These are phyloP conservation scores for Nakazawaea sp. DNA, from an alignment of 805 yeast species.

Conservation along the genomic window DNA sequence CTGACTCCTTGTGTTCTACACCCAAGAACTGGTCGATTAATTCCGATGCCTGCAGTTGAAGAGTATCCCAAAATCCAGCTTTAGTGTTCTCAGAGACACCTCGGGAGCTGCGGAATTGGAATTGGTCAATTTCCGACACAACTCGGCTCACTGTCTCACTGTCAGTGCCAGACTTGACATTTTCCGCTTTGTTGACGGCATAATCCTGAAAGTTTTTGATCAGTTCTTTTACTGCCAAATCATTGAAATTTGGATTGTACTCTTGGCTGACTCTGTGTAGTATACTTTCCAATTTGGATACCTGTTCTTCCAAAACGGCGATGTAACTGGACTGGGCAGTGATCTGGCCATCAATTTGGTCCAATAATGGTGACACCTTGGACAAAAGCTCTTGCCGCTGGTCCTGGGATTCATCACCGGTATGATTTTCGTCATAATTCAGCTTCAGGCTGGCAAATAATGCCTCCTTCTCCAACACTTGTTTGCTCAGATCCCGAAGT, in stretches of 20 bases:
- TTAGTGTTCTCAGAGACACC: no score
- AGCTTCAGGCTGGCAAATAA: conserved; percentile 20
- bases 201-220: conserved; percentile 48
- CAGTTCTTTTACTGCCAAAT: conserved; percentile 75
- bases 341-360: conserved; percentile 9
- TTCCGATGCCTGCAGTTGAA: neutral
- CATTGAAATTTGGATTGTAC: conserved; percentile 84
- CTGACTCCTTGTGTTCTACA: neutral
- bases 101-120: no score
- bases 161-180: neutral
- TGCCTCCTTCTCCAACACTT: conserved; percentile 18
- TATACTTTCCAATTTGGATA: conserved; percentile 34
- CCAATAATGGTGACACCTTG: conserved; percentile 3
- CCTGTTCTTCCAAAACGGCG: conserved; percentile 13
- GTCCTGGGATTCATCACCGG: conserved; percentile 12
- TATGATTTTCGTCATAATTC: conserved; percentile 15
- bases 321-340: conserved; percentile 12
- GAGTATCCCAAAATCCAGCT: neutral
- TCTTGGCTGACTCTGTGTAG: conserved; percentile 41
- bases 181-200: conserved; percentile 27
- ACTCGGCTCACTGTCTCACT: conserved; percentile 1
- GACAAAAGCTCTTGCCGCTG: no score
- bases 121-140: neutral
- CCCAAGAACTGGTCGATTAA: conserved; percentile 3
- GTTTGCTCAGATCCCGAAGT: conserved; percentile 14